Base-by-base conservation (phyloP, 805 yeast species). In the Hanseniaspora thailandica region DNA sequence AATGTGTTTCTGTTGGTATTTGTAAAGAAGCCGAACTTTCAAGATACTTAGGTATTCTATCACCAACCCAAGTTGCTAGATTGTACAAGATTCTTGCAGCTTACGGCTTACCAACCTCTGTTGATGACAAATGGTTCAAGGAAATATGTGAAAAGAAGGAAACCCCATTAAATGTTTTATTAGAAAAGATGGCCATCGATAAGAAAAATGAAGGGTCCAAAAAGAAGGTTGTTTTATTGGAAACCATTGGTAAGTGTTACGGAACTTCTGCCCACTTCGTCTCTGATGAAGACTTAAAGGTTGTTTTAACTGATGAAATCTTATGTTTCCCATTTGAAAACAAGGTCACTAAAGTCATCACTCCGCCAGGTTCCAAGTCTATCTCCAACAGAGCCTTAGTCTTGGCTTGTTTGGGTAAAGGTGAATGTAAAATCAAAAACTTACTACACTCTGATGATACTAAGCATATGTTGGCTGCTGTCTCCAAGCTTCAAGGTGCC, bases 1-100 rank as follows among this genome's bases (percentile, higher is more conserved):
- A 93, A 69, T 93, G 98, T 76, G 98, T 93, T n/a, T 76, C 97
- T n/a, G 77, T 93, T 56, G 98, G 98, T 58, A 84, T 88, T 77
- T 82, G 93, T 33, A 77, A 81, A 62, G 98, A 93, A 68, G 97
- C 97, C 4, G 98, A 93, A 68, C 75, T 93, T 58, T 76, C 96
- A n/a, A 79, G 98, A 63, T 87, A 86, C 67, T 73, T 86, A 62
- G 97, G 97, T 23, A 77, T 86, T 51, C 71, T 93, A 58, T 78
- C 94, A 1, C 93, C 97, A 4, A 90, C 87, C 2, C 96, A 95
- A 2, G 97, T 93, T 23, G 89, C 97, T 2, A 78, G 98, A 62
- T 71, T 93, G 54, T 70, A 86, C 28, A 86, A 87, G 62, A 84
- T 94, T 62, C 75, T 90, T 55, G 76, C 80, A 43, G 86, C 94